These are phyloP conservation scores for Lophiotrema nucula DNA, from an alignment of 495 filamentous ascomycete genomes.

Conservation along the genomic window DNA sequence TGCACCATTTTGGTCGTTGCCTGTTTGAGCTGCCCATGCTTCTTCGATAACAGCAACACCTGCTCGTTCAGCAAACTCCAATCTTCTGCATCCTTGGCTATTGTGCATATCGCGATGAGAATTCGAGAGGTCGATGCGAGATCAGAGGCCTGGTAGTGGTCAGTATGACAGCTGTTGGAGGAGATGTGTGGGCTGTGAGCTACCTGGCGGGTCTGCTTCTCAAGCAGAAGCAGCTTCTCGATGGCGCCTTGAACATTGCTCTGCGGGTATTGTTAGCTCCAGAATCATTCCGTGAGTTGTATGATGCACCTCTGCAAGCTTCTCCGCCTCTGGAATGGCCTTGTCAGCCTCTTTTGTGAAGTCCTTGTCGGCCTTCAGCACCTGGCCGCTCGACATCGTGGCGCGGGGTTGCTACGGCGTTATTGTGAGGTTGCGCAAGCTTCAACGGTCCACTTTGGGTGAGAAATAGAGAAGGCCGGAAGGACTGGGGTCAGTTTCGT, in stretches of 20 bases:
- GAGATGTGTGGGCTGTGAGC: conserved; percentile 13
- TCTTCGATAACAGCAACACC: conserved; percentile 92
- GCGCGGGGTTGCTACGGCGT: conserved; percentile 10
- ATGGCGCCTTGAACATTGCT: conserved; percentile 79
- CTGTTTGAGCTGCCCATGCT: conserved; percentile 99
- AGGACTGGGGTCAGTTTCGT: conserved; percentile 1
- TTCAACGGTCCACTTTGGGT: neutral
- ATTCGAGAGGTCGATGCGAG: conserved; percentile 89
- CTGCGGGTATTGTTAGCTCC: conserved; percentile 44
- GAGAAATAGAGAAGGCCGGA: neutral
- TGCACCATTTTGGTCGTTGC: conserved; percentile 99
- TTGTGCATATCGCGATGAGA: conserved; percentile 81
- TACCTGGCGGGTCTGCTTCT: conserved; percentile 97
- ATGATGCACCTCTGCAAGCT: conserved; percentile 72
- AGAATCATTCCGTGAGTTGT: neutral
- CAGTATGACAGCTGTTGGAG: neutral
- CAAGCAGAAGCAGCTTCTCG: conserved; percentile 84
- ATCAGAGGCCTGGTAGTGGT: conserved; percentile 71
- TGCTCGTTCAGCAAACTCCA: conserved; percentile 96
- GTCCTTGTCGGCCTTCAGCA: conserved; percentile 70
- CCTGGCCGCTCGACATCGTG: conserved; percentile 57
- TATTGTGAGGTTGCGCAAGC: neutral
- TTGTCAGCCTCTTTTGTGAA: conserved; percentile 90
- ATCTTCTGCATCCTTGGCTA: conserved; percentile 88
- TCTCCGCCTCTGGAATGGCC: conserved; percentile 82